Evolutionary conservation across 2,329 filamentous ascomycete species (phyloP).

Genomic region (Diplocarpon rosae): DNA sequence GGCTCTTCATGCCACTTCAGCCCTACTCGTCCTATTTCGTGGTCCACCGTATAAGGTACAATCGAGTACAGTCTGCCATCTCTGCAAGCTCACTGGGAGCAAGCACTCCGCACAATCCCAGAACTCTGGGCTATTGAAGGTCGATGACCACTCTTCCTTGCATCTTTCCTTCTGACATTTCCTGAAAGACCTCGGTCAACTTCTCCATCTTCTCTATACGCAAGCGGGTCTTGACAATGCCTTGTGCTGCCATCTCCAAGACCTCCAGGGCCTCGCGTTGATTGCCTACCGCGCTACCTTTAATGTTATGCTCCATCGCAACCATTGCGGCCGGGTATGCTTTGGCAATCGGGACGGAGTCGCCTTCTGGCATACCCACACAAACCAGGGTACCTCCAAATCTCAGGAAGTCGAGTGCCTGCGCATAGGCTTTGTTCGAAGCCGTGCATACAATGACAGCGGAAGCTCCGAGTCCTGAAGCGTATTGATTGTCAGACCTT

Average conservation of each 20-base stretch:
- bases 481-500: not conserved
- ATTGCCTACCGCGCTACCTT: constrained; percentile 39
- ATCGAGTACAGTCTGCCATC: not conserved
- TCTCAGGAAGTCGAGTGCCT: constrained; percentile 35
- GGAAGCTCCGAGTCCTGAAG: constrained; percentile 9
- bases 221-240: constrained; percentile 35
- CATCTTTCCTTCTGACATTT: constrained; percentile 34
- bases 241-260: constrained; percentile 36
- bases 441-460: constrained; percentile 45
- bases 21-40: constrained; percentile 3
- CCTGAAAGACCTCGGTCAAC: constrained; percentile 34
- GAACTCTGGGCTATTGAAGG: constrained; percentile 21
- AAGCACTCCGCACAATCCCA: not conserved
- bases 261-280: constrained; percentile 38
- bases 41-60: not conserved
- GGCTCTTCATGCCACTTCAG: constrained; percentile 6
- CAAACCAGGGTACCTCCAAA: constrained; percentile 40
- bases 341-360: constrained; percentile 33
- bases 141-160: constrained; percentile 38
- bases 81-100: not conserved
- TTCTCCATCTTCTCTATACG: constrained; percentile 36
- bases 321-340: constrained; percentile 34
- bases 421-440: constrained; percentile 38
- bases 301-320: constrained; percentile 33
- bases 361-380: constrained; percentile 39